Percentiles rank a stretch among this genome's conserved stretches.
These are phyloP conservation scores for Pyrus bretschneideri DNA, from an alignment of 306 rosid genomes.

Conservation along the genomic window DNA sequence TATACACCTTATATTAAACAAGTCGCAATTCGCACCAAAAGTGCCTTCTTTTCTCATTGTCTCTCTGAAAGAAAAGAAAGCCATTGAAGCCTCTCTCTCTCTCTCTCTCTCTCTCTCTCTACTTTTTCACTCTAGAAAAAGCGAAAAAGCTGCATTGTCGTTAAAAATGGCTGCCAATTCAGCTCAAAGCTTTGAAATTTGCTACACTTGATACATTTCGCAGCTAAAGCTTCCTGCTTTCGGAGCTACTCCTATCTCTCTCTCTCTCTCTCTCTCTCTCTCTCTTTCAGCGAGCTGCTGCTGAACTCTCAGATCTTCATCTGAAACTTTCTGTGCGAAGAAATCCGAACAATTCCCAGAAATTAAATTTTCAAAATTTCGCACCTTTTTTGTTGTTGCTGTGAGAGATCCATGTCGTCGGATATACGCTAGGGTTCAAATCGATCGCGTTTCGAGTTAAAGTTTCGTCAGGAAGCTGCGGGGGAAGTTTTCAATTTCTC, in stretches of 20 bases:
- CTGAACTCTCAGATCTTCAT: constrained; percentile 6
- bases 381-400: not conserved
- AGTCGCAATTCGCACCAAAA: constrained; percentile 19
- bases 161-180: constrained; percentile 22
- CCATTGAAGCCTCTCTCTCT: constrained; percentile 4
- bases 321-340: not conserved
- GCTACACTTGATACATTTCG: constrained; percentile 9
- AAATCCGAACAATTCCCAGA: not conserved
- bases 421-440: constrained; percentile 58
- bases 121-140: constrained; percentile 20
- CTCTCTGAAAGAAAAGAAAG: not conserved
- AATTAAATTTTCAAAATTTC: not conserved
- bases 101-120: not conserved
- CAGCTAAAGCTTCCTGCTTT: constrained; percentile 15
- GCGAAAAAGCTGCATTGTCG: constrained; percentile 24
- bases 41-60: constrained; percentile 16
- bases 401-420: constrained; percentile 67
- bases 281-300: not conserved
- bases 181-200: constrained; percentile 27
- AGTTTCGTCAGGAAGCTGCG: not conserved
- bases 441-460: not conserved
- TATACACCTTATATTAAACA: constrained; percentile 15
- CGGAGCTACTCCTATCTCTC: not conserved
- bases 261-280: not conserved
- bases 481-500: not conserved